phyloP scores from a whole-genome alignment of 169 alveolate genomes.

The Plasmodium ovale region DNA sequence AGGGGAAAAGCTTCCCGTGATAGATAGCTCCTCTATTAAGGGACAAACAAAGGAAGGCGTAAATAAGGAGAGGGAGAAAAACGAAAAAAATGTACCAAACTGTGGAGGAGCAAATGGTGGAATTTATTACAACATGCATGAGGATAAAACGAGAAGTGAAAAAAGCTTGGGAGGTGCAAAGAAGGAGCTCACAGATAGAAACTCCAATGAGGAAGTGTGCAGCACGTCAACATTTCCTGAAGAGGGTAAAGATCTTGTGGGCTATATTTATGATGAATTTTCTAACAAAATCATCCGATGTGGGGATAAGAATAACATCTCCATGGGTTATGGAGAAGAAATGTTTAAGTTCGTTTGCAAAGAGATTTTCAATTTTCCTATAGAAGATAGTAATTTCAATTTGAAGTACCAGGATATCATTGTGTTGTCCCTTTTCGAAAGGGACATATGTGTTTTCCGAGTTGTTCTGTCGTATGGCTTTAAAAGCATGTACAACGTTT shows the following conservation, averaged over 20 bases:
- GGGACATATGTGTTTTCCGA: slow-evolving; percentile 17
- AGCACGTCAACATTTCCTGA: no score
- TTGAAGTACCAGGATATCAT: slow-evolving; percentile 43
- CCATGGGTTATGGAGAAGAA: slow-evolving; percentile 72
- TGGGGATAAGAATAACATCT: slow-evolving; percentile 40
- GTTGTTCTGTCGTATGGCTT: slow-evolving; percentile 68
- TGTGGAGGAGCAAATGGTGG: neutral
- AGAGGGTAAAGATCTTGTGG: neutral
- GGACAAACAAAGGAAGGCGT: neutral
- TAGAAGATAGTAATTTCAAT: slow-evolving; percentile 19
- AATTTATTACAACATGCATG: neutral
- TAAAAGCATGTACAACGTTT: slow-evolving; percentile 61
- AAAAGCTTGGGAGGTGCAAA: neutral
- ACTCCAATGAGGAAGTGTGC: neutral
- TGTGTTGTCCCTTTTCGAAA: slow-evolving; percentile 34
- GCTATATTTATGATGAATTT: slow-evolving; percentile 9
- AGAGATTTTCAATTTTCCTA: slow-evolving; percentile 3
- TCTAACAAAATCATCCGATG: slow-evolving; percentile 16
- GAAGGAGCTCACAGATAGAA: neutral
- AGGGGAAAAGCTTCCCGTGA: neutral
- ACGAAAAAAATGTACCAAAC: neutral
- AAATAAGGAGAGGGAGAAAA: neutral
- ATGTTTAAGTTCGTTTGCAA: slow-evolving; percentile 61
- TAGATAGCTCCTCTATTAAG: neutral
- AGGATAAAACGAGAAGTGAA: neutral